phyloP scores from a whole-genome alignment of 345 rosid genomes.

The Cardamine occulta region DNA sequence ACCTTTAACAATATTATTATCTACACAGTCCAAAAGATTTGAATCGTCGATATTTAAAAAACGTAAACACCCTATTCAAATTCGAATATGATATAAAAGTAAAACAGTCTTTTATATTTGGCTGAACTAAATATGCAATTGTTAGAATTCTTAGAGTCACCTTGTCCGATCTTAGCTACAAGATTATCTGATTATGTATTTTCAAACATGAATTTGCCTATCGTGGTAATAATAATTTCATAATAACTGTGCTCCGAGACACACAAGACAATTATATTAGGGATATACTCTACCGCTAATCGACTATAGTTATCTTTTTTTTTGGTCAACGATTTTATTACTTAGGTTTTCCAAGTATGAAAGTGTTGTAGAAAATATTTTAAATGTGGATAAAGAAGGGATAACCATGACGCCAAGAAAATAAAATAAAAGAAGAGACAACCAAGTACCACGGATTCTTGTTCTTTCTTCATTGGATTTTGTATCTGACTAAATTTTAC shows the following conservation, averaged over 20 bases:
- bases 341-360: neutral
- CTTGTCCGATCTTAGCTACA: too few species aligned
- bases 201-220: too few species aligned
- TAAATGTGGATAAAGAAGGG: constrained; percentile 20
- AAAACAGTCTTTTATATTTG: neutral
- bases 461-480: constrained; percentile 13
- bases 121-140: neutral
- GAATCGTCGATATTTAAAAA: neutral
- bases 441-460: constrained; percentile 35
- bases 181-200: too few species aligned
- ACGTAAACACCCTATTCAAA: neutral
- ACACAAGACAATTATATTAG: too few species aligned
- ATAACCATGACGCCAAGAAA: neutral
- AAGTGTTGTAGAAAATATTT: neutral
- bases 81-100: neutral
- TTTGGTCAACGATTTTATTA: neutral
- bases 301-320: neutral
- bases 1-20: neutral
- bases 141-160: too few species aligned
- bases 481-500: constrained; percentile 19
- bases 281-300: neutral
- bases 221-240: too few species aligned
- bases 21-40: neutral
- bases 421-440: neutral
- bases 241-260: too few species aligned